Evolutionary conservation across 2,329 filamentous ascomycete genomes (phyloP).

Genomic region (Aspergillus udagawae): DNA sequence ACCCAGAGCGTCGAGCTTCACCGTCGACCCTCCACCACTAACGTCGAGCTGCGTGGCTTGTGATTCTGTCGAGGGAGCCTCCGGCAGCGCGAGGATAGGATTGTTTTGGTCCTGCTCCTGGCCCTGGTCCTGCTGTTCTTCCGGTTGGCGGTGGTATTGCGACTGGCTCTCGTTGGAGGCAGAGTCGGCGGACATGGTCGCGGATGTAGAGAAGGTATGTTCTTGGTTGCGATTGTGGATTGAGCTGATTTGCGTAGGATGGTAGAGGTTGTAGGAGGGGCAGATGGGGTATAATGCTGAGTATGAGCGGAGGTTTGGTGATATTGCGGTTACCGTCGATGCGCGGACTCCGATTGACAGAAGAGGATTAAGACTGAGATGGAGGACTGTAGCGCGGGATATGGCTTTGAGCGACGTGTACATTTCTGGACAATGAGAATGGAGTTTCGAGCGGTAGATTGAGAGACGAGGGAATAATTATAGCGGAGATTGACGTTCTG

Average conservation of each 20-base stretch:
- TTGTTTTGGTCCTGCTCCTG: conserved; percentile 9
- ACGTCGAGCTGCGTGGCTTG: conserved; percentile 85
- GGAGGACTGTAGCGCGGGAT: conserved; percentile 26
- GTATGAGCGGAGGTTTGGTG: conserved; percentile 11
- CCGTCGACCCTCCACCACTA: conserved; percentile 31
- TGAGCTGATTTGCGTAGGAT: not conserved
- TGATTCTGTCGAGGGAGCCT: conserved; percentile 73
- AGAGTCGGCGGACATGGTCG: not conserved
- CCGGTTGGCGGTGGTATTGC: conserved; percentile 8
- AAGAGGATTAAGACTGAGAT: conserved; percentile 17
- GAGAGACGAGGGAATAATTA: not conserved
- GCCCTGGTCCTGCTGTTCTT: conserved; percentile 2
- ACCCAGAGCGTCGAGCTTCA: conserved; percentile 65
- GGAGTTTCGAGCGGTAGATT: not conserved
- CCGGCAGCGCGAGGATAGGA: conserved; percentile 66
- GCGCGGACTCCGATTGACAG: conserved; percentile 17
- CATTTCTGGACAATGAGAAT: conserved; percentile 14
- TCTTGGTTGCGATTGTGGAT: not conserved
- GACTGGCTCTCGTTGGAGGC: conserved; percentile 3
- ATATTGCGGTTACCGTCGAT: conserved; percentile 11
- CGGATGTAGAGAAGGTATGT: conserved; percentile 9
- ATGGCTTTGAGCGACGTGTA: conserved; percentile 23
- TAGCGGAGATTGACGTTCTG: not conserved
- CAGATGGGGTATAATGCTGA: conserved; percentile 18
- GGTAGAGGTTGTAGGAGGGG: conserved; percentile 2